Evolutionary conservation across 768 basidiomycete genomes (phyloP).

Genomic region (Russula sp.): DNA sequence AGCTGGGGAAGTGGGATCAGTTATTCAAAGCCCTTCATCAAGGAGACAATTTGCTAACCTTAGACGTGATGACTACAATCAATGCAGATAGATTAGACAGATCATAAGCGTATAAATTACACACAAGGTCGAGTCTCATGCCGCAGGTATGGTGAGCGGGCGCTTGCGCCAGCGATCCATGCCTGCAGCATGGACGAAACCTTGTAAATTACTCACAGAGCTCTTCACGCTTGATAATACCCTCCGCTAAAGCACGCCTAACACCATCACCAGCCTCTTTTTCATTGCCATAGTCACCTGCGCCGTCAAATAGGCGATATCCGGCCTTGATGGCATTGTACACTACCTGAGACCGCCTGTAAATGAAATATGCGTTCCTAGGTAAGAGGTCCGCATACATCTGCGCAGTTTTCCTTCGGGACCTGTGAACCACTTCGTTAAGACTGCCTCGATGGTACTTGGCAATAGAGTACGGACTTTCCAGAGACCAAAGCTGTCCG

Average conservation of each 20-base stretch:
- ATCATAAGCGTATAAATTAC: slow-evolving; percentile 25
- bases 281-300: slow-evolving; percentile 86
- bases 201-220: slow-evolving; percentile 57
- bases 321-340: slow-evolving; percentile 82
- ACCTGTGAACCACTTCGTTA: slow-evolving; percentile 33
- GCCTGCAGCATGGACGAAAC: no score
- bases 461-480: slow-evolving; percentile 37
- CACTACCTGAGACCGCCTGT: slow-evolving; percentile 45
- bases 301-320: slow-evolving; percentile 82
- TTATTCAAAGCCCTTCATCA: neutral
- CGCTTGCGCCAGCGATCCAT: no score
- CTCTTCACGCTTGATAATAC: slow-evolving; percentile 82
- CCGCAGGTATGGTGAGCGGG: no score
- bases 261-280: slow-evolving; percentile 78
- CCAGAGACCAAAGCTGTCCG: slow-evolving; percentile 58
- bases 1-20: slow-evolving; percentile 35
- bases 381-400: slow-evolving; percentile 30
- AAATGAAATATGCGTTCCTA: neutral
- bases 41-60: slow-evolving; percentile 35
- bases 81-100: neutral
- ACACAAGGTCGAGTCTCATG: no score
- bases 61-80: slow-evolving; percentile 69
- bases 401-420: slow-evolving; percentile 51
- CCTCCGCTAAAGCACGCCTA: slow-evolving; percentile 67
- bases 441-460: neutral